A percentile compares a stretch with the other conserved stretches of the same genome.
These are phyloP conservation scores for Wickerhamiella kazuoi DNA, from an alignment of 805 yeast genomes.

Conservation along the genomic window DNA sequence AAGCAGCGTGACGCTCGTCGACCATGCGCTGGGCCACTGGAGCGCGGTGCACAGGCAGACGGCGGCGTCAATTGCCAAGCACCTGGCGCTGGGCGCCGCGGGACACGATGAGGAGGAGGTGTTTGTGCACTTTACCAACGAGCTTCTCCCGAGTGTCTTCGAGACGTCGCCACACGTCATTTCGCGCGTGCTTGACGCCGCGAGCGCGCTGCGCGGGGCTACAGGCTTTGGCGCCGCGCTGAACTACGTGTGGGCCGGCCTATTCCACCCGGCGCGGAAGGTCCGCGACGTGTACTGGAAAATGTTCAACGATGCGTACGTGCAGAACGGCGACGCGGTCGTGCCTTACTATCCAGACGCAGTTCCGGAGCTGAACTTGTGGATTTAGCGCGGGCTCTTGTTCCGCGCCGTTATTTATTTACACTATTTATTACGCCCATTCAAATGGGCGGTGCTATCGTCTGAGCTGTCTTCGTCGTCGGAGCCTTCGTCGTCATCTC, in stretches of 20 bases:
- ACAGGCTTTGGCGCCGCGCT: slow-evolving; percentile 60
- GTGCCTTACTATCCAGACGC: slow-evolving; percentile 62
- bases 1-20: slow-evolving; percentile 59
- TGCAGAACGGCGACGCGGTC: slow-evolving; percentile 53
- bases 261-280: slow-evolving; percentile 82
- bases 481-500: neutral
- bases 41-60: slow-evolving; percentile 92
- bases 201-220: slow-evolving; percentile 52
- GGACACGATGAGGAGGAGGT: slow-evolving; percentile 69
- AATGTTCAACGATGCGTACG: slow-evolving; percentile 57
- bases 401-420: neutral
- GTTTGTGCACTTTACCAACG: slow-evolving; percentile 64
- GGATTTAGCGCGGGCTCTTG: slow-evolving; percentile 13
- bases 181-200: slow-evolving; percentile 57
- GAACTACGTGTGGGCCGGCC: slow-evolving; percentile 71
- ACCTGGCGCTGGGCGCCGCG: slow-evolving; percentile 59
- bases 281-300: slow-evolving; percentile 80
- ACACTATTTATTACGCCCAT: neutral
- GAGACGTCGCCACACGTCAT: slow-evolving; percentile 96
- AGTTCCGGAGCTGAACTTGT: slow-evolving; percentile 32
- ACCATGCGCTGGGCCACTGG: slow-evolving; percentile 78
- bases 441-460: no score
- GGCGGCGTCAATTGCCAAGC: slow-evolving; percentile 73
- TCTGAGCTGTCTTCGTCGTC: neutral
- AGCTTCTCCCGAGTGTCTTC: slow-evolving; percentile 71